Conservation (phyloP, 78 protist genomes). For the Paratrimastix pyriformis region DNA sequence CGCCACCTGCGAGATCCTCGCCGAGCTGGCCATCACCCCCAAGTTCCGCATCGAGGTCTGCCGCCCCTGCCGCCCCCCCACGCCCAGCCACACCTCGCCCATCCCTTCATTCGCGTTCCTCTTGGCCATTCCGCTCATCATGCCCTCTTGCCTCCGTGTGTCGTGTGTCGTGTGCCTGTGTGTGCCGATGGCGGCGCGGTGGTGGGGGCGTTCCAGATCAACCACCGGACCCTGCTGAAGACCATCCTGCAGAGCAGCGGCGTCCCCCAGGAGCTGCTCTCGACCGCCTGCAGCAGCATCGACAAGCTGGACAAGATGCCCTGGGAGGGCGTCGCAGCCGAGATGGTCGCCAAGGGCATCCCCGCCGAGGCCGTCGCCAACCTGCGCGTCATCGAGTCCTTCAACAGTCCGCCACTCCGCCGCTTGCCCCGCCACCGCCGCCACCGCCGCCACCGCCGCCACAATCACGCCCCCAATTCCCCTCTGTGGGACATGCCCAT, state of each 20-base stretch:
- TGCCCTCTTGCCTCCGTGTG: no score
- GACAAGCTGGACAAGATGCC: constrained; percentile 86
- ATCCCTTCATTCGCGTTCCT: no score
- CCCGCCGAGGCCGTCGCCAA: background rate
- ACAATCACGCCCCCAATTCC: no score
- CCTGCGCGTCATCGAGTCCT: background rate
- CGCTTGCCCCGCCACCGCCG: background rate
- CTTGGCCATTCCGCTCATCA: no score
- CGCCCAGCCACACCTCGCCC: no score
- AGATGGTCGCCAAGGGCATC: constrained; percentile 53
- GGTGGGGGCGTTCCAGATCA: constrained; percentile 15
- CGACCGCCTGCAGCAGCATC: constrained; percentile 75
- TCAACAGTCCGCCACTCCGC: background rate
- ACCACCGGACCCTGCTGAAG: constrained; percentile 72
- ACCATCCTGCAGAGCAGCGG: constrained; percentile 73
- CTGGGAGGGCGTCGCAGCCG: constrained; percentile 65
- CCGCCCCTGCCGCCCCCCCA: no score
- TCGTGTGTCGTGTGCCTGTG: no score
- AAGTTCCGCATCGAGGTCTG: no score
- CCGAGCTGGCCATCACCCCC: constrained; percentile 46
- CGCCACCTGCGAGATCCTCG: constrained; percentile 57
- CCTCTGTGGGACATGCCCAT: no score
- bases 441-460: background rate
- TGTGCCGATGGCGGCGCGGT: no score
- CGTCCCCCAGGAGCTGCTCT: constrained; percentile 67